Base-by-base conservation (phyloP, 1,284 basidiomycete species). In the Meripilus lineatus region DNA sequence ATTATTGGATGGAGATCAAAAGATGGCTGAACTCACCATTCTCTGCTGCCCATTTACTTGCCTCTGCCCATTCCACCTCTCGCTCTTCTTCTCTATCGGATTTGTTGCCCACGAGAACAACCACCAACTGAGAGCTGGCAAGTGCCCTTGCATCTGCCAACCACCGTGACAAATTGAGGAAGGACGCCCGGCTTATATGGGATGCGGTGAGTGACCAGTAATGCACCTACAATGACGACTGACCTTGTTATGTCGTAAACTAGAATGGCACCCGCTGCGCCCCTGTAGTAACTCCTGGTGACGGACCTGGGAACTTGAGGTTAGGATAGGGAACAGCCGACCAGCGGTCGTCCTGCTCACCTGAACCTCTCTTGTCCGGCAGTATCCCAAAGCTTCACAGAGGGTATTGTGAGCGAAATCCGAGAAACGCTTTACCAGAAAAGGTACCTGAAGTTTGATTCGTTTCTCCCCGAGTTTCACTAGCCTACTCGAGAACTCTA, bases 191-290 rank as follows among this genome's bases (percentile, higher is more conserved):
- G 59, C 87, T 89, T 51, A 15, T 52, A 38, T 26, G 44, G 50
- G 14, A 23, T 48, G 46, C 34, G 49, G 38, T 45, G 42, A 48
- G 21, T 22, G 22, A 6, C n/a, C 21, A 14, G 28, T 30, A 8
- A 8, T 10, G 8, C 28, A 30, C n/a, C 10, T 30, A 30, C n/a
- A 30, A 25, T 15, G 33, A 20, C 13, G 34, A 32, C 42, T 71
- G 46, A 93, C 91, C 84, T 87, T 38, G 94, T 96, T 58, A 98
- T 95, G 66, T 97, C 94, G 67, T 96, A 98, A 1, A 97, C 93
- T 15, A 98, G 76, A 43, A 98, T 81, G 26, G 87, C 91, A n/a
- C 91, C 92, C 3, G 92, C 92, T 13, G 95, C 92, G 17, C 93
- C 93, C 42, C 95, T 82, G 65, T 98, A 98, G 66, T 99, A 98